phyloP scores from a whole-genome alignment of 2,329 filamentous ascomycete genomes.

The Fusarium sp. region DNA sequence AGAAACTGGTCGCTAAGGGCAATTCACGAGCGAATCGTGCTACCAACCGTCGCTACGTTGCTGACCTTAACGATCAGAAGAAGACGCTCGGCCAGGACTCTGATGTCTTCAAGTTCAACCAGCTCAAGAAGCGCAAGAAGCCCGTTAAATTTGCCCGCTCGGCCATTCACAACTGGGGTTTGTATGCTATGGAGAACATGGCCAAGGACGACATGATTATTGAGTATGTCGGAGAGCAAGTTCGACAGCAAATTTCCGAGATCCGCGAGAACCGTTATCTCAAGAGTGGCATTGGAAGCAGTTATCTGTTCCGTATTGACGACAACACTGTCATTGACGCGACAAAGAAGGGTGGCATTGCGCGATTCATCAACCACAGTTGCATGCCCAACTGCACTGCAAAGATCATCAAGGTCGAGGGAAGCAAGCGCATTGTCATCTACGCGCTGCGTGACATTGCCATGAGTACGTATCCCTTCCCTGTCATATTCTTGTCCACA shows the following conservation, averaged over 20 bases:
- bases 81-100: slow-evolving; percentile 84
- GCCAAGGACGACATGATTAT: slow-evolving; percentile 99
- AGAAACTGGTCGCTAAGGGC: slow-evolving; percentile 85
- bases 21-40: slow-evolving; percentile 94
- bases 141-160: slow-evolving; percentile 97
- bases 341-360: slow-evolving; percentile 98
- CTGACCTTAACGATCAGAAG: slow-evolving; percentile 95
- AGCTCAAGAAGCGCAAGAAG: slow-evolving; percentile 99
- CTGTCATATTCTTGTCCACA: neutral
- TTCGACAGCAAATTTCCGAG: slow-evolving; percentile 97
- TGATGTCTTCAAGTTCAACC: slow-evolving; percentile 96
- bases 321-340: slow-evolving; percentile 98
- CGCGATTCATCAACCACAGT: slow-evolving; percentile 98
- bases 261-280: slow-evolving; percentile 92
- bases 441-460: slow-evolving; percentile 96
- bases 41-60: slow-evolving; percentile 93
- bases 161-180: slow-evolving; percentile 98
- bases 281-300: slow-evolving; percentile 96
- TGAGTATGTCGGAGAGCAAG: slow-evolving; percentile 98
- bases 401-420: slow-evolving; percentile 99
- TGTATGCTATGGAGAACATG: slow-evolving; percentile 98
- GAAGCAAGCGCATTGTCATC: slow-evolving; percentile 98
- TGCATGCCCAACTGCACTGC: slow-evolving; percentile 99
- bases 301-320: slow-evolving; percentile 97
- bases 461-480: slow-evolving; percentile 75